Conservation (phyloP, 345 rosid genomes). For the Arabidopsis thaliana region TAIR10.1 NC_003074.8:9630501-9631000, state of each 20-base stretch:
- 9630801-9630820: conserved; percentile 47
- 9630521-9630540: conserved; percentile 8
- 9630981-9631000: too few relatives aligned
- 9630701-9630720: conserved; percentile 31
- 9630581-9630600: conserved; percentile 1
- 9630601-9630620: background rate
- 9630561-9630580: background rate
- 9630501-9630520: background rate
- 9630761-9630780: conserved; percentile 48
- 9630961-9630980: conserved; percentile 2
- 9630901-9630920: conserved; percentile 29
- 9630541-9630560: conserved; percentile 16
- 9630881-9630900: conserved; percentile 25
- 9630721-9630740: conserved; percentile 53
- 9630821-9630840: conserved; percentile 47
- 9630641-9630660: background rate
- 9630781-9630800: conserved; percentile 54
- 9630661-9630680: conserved; percentile 29
- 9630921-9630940: conserved; percentile 29
- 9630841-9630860: conserved; percentile 38
- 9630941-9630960: conserved; percentile 39
- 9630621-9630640: background rate
- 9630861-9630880: conserved; percentile 22
- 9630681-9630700: background rate
- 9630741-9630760: conserved; percentile 54